These are phyloP conservation scores for Phytophthora sp. DNA, from an alignment of 352 stramenopile species.

Conservation along the genomic window DNA sequence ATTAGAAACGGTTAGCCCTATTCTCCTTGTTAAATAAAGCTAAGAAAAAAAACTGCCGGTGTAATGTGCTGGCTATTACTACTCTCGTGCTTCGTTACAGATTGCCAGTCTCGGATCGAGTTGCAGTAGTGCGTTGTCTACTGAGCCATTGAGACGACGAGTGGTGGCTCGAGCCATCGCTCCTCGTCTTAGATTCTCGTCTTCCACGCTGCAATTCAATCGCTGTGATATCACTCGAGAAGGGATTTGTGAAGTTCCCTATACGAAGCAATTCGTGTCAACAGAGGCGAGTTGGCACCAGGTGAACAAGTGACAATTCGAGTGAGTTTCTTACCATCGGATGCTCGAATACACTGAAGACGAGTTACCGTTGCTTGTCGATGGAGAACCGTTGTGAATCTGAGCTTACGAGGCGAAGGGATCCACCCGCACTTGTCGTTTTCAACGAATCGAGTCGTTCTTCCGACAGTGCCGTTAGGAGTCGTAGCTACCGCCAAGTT, in stretches of 20 bases:
- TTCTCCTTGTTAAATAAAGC: no score
- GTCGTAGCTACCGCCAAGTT: slow-evolving; percentile 71
- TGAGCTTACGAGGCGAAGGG: slow-evolving; percentile 81
- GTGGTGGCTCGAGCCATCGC: slow-evolving; percentile 60
- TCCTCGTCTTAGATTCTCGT: slow-evolving; percentile 77
- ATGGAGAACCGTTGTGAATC: slow-evolving; percentile 75
- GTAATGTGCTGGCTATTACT: no score
- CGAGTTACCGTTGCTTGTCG: slow-evolving; percentile 74
- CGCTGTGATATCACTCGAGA: slow-evolving; percentile 87
- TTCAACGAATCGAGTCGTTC: slow-evolving; percentile 76
- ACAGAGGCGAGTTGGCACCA: slow-evolving; percentile 78
- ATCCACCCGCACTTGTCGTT: slow-evolving; percentile 94
- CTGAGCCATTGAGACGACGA: slow-evolving; percentile 45
- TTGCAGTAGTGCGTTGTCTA: no score
- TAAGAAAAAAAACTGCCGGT: no score
- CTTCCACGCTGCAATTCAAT: slow-evolving; percentile 80
- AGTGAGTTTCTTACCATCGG: slow-evolving; percentile 87
- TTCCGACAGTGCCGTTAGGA: slow-evolving; percentile 91
- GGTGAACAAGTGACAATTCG: slow-evolving; percentile 80
- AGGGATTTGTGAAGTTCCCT: slow-evolving; percentile 86
- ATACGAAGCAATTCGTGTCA: slow-evolving; percentile 79
- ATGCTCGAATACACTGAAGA: slow-evolving; percentile 80
- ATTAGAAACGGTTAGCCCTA: no score
- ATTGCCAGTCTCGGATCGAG: no score
- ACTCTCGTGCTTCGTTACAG: no score